phyloP scores from a whole-genome alignment of 2,329 filamentous ascomycete genomes.

The Fusarium vanettenii region DNA sequence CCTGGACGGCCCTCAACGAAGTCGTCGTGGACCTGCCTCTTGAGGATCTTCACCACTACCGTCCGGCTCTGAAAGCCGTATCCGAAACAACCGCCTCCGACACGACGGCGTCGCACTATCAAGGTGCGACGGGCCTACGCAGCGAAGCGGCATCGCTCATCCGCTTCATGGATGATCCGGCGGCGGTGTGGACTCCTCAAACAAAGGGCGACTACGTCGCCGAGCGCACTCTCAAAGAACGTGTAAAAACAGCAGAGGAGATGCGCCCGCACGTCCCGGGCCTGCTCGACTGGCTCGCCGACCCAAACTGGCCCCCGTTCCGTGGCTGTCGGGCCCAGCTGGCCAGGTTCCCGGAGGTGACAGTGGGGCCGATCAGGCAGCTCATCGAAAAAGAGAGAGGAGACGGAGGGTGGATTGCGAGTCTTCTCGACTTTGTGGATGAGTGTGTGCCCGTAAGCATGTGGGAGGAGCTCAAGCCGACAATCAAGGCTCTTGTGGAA shows the following conservation, averaged over 20 bases:
- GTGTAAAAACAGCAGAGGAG: neutral
- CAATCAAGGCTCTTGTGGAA: neutral
- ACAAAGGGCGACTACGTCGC: neutral
- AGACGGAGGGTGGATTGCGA: conserved; percentile 10
- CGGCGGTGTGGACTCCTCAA: conserved; percentile 2
- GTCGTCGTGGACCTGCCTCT: neutral
- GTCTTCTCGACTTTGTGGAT: neutral
- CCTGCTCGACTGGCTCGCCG: conserved; percentile 11
- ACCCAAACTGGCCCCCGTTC: conserved; percentile 10
- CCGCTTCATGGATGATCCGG: neutral
- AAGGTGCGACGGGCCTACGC: neutral
- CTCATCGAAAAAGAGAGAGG: neutral
- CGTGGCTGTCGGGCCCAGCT: neutral
- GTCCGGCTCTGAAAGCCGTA: neutral
- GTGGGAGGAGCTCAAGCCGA: neutral
- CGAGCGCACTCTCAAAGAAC: conserved; percentile 2
- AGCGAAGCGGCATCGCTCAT: neutral
- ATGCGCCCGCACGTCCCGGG: conserved; percentile 10
- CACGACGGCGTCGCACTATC: neutral
- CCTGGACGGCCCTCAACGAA: conserved; percentile 1
- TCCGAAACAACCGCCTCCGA: neutral
- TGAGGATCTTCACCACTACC: neutral
- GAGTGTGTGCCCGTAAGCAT: neutral
- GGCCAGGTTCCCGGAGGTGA: conserved; percentile 2
- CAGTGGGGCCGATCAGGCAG: conserved; percentile 4